phyloP scores from a whole-genome alignment of 352 stramenopile genomes.

The Aphanomyces stellatus region DNA sequence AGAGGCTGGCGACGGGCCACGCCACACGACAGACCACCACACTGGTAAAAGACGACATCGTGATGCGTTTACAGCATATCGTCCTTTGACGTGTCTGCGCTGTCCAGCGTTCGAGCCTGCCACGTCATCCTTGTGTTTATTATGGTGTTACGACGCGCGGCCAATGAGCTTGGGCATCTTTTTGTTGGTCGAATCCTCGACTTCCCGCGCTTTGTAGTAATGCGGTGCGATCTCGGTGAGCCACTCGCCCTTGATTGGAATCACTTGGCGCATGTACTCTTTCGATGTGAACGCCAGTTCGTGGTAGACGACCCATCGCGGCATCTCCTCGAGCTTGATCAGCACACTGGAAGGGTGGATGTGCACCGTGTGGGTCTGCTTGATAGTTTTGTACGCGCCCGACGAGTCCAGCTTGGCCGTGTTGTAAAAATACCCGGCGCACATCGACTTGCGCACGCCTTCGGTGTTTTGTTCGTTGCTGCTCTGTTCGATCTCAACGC shows the following conservation, averaged over 20 bases:
- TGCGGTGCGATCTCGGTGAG: slow-evolving; percentile 98
- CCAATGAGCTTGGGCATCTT: slow-evolving; percentile 92
- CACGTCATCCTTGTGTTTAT: no score
- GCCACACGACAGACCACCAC: no score
- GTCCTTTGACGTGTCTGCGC: no score
- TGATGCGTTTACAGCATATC: no score
- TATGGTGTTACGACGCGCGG: no score
- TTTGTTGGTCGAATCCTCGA: slow-evolving; percentile 92
- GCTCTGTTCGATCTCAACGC: slow-evolving; percentile 93
- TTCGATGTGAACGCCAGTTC: slow-evolving; percentile 99
- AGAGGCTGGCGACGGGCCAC: no score
- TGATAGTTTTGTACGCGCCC: slow-evolving; percentile 98
- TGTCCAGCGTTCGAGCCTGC: no score
- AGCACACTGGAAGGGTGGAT: slow-evolving; percentile 99
- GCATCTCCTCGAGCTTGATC: slow-evolving; percentile 81
- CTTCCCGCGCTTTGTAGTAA: slow-evolving; percentile 98
- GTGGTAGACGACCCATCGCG: slow-evolving; percentile 97
- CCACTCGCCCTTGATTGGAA: slow-evolving; percentile 97
- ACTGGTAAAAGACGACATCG: no score
- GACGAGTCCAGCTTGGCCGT: slow-evolving; percentile 93
- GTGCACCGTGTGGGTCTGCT: slow-evolving; percentile 94
- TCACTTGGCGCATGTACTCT: slow-evolving; percentile 98
- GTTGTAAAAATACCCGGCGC: slow-evolving; percentile 99
- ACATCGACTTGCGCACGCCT: slow-evolving; percentile 94
- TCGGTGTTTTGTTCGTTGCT: slow-evolving; percentile 88